Evolutionary conservation across 2,329 filamentous ascomycete species (phyloP).

Genomic region (Pezicula radicicola): DNA sequence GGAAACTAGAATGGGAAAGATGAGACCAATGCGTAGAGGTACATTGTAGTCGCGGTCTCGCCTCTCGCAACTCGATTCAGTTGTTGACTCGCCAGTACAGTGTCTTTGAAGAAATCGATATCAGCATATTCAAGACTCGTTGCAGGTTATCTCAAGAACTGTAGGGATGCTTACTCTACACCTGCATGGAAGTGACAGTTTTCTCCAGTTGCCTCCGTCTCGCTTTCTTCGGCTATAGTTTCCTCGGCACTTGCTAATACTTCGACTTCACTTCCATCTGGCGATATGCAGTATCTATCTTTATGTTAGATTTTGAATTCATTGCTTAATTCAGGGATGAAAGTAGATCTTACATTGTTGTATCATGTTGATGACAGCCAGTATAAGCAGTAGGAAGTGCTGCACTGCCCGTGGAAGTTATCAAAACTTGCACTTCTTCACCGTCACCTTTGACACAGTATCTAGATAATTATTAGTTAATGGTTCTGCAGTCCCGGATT

Average conservation of each 20-base stretch:
- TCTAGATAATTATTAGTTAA: slow-evolving; percentile 20
- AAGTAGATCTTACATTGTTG: slow-evolving; percentile 45
- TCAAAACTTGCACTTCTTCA: slow-evolving; percentile 40
- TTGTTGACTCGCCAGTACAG: slow-evolving; percentile 10
- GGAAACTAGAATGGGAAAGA: slow-evolving; percentile 70
- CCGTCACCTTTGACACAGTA: slow-evolving; percentile 40
- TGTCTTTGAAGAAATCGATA: slow-evolving; percentile 24
- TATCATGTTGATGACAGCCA: slow-evolving; percentile 60
- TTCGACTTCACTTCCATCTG: slow-evolving; percentile 58
- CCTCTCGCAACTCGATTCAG: slow-evolving; percentile 44
- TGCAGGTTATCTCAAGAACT: no score
- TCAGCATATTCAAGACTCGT: not conserved
- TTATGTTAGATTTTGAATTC: no score
- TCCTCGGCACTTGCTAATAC: slow-evolving; percentile 33
- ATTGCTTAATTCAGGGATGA: no score
- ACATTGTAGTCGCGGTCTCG: slow-evolving; percentile 62
- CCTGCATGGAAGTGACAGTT: slow-evolving; percentile 74
- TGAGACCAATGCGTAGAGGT: slow-evolving; percentile 63
- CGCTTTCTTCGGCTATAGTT: slow-evolving; percentile 16
- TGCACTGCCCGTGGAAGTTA: slow-evolving; percentile 49
- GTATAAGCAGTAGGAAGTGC: slow-evolving; percentile 60
- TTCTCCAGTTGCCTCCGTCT: slow-evolving; percentile 30
- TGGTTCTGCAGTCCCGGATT: slow-evolving; percentile 17
- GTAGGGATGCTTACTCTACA: slow-evolving; percentile 57
- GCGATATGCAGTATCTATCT: slow-evolving; percentile 58